Base-by-base conservation (phyloP, 164 flowering plant species). In the Malania oleifera region DNA sequence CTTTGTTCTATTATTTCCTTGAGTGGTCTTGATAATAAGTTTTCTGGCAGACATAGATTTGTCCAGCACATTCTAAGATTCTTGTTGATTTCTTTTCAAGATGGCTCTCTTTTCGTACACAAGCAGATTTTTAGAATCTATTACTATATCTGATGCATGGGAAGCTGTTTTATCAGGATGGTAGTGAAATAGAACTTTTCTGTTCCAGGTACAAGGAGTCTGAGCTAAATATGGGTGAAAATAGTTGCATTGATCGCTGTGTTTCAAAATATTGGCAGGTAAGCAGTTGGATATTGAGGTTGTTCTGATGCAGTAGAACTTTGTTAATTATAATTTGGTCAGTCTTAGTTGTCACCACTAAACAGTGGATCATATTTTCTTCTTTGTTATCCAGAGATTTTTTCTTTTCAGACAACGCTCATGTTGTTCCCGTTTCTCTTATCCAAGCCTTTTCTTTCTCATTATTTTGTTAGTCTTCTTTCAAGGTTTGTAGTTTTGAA, bases 221-320 rank as follows among this genome's bases (percentile, higher is more conserved):
- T 50, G 99, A 93, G 75, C 77, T 93, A 57, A 83, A 91, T 72
- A 88, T 91, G 95, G 97, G 96, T 57, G 99, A 95, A 72, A 95
- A 86, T 53, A 86, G 91, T 66, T 95, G 99, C 78, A 91, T 91
- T 69, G 97, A 88, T 66, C 95, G 97, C 1, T 95, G 99, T 70
- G 97, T 91, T 69, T 82, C 97, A 40, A 95, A 91, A 53, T 95
- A 95, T 64, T 88, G 91, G 92, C 96, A 85, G 85, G 99, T 95
- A 77, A 66, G n/a, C 38, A 7, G 2, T 14, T 51, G 28, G 35
- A 24, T 31, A 31, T 31, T 31, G 9, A 31, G 4, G 9, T 31
- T 31, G 35, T 4, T 31, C 9, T 31, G 9, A 31, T 31, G 35
- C 35, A 31, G 6, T 4, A 4, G 35, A 4, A 31, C 35, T 31